A percentile compares a stretch with the other conserved stretches of the same genome.
Evolutionary conservation across 345 rosid genomes (phyloP).

Genomic region (Lumnitzera littorea): DNA sequence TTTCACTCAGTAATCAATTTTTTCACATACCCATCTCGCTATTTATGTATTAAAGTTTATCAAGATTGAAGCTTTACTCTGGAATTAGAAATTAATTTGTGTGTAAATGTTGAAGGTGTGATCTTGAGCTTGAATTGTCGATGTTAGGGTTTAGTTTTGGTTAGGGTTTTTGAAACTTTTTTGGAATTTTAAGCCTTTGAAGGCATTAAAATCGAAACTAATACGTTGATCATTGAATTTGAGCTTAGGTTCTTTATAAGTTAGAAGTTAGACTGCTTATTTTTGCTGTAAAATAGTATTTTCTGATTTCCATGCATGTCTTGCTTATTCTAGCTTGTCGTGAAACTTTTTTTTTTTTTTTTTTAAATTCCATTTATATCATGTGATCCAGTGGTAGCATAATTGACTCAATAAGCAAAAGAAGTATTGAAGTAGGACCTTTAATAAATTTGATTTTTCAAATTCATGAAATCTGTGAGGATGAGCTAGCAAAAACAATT

Average conservation of each 20-base stretch:
- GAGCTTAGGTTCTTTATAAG: background rate
- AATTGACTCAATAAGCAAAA: too few species aligned
- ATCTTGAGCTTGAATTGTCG: too few species aligned
- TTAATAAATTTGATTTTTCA: background rate
- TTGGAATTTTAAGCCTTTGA: background rate
- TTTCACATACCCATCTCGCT: background rate
- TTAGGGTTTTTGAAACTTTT: too few species aligned
- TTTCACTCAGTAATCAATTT: background rate
- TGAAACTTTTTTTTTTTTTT: too few species aligned
- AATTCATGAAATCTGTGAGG: background rate
- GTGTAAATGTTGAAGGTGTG: background rate
- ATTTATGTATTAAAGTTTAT: background rate
- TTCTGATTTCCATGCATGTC: too few species aligned
- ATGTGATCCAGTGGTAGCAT: too few species aligned
- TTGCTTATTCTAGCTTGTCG: too few species aligned
- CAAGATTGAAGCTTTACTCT: background rate
- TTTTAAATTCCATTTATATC: too few species aligned
- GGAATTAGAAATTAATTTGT: background rate
- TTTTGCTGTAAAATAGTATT: too few species aligned
- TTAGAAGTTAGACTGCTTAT: too few species aligned
- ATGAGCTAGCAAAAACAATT: background rate
- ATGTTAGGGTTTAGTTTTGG: too few species aligned
- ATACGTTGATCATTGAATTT: background rate
- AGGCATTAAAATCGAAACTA: background rate
- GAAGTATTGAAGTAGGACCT: background rate